Evolutionary conservation across 345 rosid species (phyloP), one percentile per base, ranked within the genome.

Genomic region (Clarkia xantiana): DNA sequence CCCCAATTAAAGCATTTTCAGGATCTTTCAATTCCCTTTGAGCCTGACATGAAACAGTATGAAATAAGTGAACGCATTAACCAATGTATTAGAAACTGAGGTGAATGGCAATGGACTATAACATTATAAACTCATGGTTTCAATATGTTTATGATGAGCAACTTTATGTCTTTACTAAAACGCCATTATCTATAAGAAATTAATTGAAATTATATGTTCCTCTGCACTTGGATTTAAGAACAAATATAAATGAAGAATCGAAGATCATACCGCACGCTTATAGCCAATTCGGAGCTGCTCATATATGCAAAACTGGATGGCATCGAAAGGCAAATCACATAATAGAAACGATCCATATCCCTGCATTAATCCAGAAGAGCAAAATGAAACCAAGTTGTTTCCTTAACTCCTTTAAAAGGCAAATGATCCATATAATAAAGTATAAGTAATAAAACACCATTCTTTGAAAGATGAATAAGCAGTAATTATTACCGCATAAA

Each of bases 291-390:
- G 79, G 40, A 91, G 80, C 73, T 91, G 96, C 80, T 91, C 96
- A 42, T 91, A 91, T 59, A 86, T 73, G 69, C 96, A 91, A 70
- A 91, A 91, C 62, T 91, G 96, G 62, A 84, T 73, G 29, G 94
- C 98, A 71, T 91, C 98, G 72, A 91, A 91, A 13, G 94, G 94
- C 68, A 91, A 75, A 75, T 91, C 98, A 61, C 94, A 74, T 71
- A 91, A 52, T 29, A 86, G 63, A 62, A 86, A 91, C 4, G 96
- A 86, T 65, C 96, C 67, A 58, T 86, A 91, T 53, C 98, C 98
- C 98, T 91, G 56, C 36, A 64, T 29, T 29, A 5, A 29, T 29
- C 36, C 36, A 29, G 8, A 29, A 29, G 6, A 23, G 29, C 42
- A 41, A 43, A 23, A 16, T 9, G 18, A 42, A 54, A 42, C 20